These are phyloP conservation scores for Xylariaceae sp. DNA, from an alignment of 2,329 filamentous ascomycete genomes.

Conservation along the genomic window DNA sequence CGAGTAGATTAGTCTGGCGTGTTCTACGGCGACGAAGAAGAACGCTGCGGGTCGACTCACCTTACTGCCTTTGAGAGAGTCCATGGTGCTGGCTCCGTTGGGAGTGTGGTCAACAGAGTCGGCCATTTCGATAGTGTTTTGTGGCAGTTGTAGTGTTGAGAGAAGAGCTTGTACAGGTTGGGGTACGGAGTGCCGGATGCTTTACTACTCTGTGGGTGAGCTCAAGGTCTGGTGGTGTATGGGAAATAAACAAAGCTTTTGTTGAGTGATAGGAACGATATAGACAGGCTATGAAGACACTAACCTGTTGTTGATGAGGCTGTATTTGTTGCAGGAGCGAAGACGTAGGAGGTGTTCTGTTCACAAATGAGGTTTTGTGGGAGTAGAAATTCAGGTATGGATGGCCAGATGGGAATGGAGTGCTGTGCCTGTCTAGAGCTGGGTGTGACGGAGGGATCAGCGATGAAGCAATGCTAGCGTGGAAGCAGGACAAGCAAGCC, in stretches of 20 bases:
- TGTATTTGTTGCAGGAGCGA: background rate
- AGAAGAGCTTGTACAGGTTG: conserved; percentile 6
- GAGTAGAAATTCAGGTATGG: too few relatives aligned
- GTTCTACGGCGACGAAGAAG: background rate
- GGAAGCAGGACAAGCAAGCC: conserved; percentile 9
- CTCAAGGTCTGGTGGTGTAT: conserved; percentile 1
- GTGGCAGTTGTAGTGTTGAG: conserved; percentile 18
- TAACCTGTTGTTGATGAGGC: background rate
- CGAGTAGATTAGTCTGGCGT: conserved; percentile 26
- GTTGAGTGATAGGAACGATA: background rate
- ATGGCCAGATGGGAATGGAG: too few relatives aligned
- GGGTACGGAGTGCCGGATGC: conserved; percentile 12
- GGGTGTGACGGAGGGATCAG: conserved; percentile 7
- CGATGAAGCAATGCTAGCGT: conserved; percentile 14
- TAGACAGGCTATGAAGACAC: background rate
- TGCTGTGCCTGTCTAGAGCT: too few relatives aligned
- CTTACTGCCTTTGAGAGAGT: conserved; percentile 51
- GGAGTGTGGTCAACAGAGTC: conserved; percentile 34
- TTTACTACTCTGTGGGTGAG: conserved; percentile 16
- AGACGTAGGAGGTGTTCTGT: background rate
- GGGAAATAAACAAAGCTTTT: background rate
- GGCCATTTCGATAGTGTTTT: conserved; percentile 32
- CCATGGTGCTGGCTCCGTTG: conserved; percentile 46
- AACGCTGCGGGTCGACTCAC: conserved; percentile 30
- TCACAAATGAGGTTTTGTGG: too few relatives aligned